Evolutionary conservation across 2,329 filamentous ascomycete genomes (phyloP).

Genomic region (Alternaria metachromatica): DNA sequence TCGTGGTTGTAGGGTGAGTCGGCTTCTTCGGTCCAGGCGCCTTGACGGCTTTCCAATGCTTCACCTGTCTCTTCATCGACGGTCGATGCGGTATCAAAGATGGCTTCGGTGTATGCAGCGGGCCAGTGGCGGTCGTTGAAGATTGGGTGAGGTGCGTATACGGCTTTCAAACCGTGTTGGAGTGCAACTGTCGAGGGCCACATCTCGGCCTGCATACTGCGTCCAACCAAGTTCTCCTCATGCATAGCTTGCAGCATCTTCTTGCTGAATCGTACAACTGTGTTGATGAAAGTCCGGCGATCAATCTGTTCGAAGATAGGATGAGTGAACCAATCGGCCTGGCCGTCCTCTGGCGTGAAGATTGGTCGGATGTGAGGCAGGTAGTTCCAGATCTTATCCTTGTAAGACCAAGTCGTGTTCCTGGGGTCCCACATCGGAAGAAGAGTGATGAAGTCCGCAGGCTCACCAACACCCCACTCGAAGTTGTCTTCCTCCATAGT

Average conservation of each 20-base stretch:
- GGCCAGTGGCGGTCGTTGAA: slow-evolving; percentile 91
- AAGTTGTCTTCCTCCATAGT: slow-evolving; percentile 80
- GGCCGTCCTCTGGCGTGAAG: slow-evolving; percentile 81
- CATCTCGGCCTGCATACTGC: slow-evolving; percentile 96
- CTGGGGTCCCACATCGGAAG: slow-evolving; percentile 92
- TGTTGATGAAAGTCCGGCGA: slow-evolving; percentile 87
- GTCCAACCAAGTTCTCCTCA: slow-evolving; percentile 83
- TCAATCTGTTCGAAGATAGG: slow-evolving; percentile 59
- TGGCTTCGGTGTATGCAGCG: slow-evolving; percentile 73
- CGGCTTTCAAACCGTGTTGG: slow-evolving; percentile 91
- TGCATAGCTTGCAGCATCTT: slow-evolving; percentile 87
- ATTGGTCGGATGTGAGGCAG: slow-evolving; percentile 70
- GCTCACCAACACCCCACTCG: slow-evolving; percentile 85
- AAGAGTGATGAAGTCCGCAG: slow-evolving; percentile 89
- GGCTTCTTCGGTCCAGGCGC: slow-evolving; percentile 52
- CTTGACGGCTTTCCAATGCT: slow-evolving; percentile 68
- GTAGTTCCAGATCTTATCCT: slow-evolving; percentile 59
- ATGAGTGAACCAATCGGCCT: slow-evolving; percentile 62
- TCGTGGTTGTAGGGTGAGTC: slow-evolving; percentile 62
- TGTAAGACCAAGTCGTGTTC: slow-evolving; percentile 76
- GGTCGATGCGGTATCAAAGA: slow-evolving; percentile 69
- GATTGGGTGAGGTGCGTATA: slow-evolving; percentile 87
- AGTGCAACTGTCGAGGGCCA: slow-evolving; percentile 88
- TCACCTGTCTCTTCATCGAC: slow-evolving; percentile 33
- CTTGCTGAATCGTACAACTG: slow-evolving; percentile 81